phyloP scores from a whole-genome alignment of 345 rosid genomes.

The Dimocarpus longan region DNA sequence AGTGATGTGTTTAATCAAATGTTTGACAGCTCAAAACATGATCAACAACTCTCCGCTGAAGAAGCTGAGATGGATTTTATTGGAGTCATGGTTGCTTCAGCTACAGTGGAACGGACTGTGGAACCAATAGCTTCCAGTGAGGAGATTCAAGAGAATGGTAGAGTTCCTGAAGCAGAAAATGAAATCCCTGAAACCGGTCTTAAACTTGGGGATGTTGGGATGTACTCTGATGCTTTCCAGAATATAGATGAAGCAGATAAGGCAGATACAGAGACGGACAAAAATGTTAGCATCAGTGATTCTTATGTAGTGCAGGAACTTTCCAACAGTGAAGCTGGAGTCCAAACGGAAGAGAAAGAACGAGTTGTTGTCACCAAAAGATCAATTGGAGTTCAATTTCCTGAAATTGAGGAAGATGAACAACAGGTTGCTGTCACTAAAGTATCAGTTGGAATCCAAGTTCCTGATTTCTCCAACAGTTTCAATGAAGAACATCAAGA shows the following conservation, averaged over 20 bases:
- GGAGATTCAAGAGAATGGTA: constrained; percentile 19
- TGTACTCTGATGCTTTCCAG: constrained; percentile 15
- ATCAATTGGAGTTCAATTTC: constrained; percentile 23
- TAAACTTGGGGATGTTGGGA: constrained; percentile 23
- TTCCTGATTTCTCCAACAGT: constrained; percentile 10
- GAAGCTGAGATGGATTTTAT: constrained; percentile 21
- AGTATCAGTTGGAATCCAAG: constrained; percentile 16
- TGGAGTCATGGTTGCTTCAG: not conserved
- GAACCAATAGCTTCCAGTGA: constrained; percentile 19
- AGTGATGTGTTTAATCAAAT: constrained; percentile 23
- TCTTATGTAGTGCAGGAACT: constrained; percentile 4
- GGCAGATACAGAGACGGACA: constrained; percentile 22
- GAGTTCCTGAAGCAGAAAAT: constrained; percentile 18
- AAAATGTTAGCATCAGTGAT: not conserved
- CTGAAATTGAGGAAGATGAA: not conserved
- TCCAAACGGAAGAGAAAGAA: constrained; percentile 16
- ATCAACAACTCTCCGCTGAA: constrained; percentile 25
- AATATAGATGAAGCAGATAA: not conserved
- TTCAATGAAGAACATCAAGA: constrained; percentile 11
- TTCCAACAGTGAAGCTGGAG: constrained; percentile 20
- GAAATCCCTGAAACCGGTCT: constrained; percentile 12
- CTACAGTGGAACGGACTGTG: constrained; percentile 6
- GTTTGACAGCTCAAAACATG: constrained; percentile 14
- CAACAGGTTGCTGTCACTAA: not conserved
- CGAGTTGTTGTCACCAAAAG: not conserved